phyloP scores from a whole-genome alignment of 805 yeast genomes.

The Metschnikowia orientalis region DNA sequence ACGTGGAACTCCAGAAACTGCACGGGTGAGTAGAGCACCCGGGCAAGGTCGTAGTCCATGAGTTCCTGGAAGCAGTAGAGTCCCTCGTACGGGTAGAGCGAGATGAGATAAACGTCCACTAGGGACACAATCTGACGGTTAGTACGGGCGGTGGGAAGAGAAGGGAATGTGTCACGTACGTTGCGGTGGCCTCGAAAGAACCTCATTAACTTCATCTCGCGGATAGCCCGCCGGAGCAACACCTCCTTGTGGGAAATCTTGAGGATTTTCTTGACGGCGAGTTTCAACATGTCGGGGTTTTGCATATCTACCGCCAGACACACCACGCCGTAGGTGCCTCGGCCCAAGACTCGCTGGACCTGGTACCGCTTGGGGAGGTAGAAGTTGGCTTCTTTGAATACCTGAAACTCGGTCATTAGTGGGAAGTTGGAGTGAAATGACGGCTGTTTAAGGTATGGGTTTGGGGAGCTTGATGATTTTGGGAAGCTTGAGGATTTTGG shows the following conservation, averaged over 20 bases:
- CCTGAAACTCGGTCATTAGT: conserved; percentile 15
- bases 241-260: conserved; percentile 64
- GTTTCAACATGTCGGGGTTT: conserved; percentile 22
- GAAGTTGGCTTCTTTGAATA: conserved; percentile 37
- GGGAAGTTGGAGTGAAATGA: too few relatives aligned
- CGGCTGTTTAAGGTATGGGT: too few relatives aligned
- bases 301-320: conserved; percentile 65
- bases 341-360: conserved; percentile 59
- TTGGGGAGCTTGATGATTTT: too few relatives aligned
- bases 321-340: conserved; percentile 84
- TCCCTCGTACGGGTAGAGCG: conserved; percentile 70
- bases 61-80: conserved; percentile 85
- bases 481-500: too few relatives aligned
- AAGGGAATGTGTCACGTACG: conserved; percentile 28
- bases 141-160: conserved; percentile 8
- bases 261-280: conserved; percentile 81
- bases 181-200: conserved; percentile 84
- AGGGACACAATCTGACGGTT: conserved; percentile 55
- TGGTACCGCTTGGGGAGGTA: conserved; percentile 59
- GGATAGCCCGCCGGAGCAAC: conserved; percentile 69
- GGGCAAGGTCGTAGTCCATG: conserved; percentile 74
- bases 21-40: conserved; percentile 71
- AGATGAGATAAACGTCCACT: conserved; percentile 69
- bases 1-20: conserved; percentile 84
- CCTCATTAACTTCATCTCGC: conserved; percentile 78